Base-by-base conservation (phyloP, 805 yeast species). In the Wickerhamomyces kurtzmanii region DNA sequence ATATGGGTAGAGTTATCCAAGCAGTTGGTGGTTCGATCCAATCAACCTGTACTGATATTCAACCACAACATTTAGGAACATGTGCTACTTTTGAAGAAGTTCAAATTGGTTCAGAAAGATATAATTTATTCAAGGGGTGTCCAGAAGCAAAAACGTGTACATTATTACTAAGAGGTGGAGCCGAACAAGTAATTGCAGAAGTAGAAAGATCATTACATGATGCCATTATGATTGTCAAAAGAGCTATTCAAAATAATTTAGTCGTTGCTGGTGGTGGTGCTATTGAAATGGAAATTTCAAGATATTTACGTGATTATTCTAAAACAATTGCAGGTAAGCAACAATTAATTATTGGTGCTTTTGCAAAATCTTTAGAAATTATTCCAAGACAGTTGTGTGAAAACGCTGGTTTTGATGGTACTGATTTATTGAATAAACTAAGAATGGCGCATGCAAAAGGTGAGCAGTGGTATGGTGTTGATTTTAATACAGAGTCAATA, bases 211-310 rank as follows among this genome's bases (percentile, higher is more conserved):
- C 96, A 2, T 65, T 91, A 41, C 97, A 91, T 50, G 99, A 91
- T 59, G 98, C 98, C 28, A 85, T 91, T 28, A 89, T 89, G 98
- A 87, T 91, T 53, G 97, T 89, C 25, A 89, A 87, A 59, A 71
- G 98, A 45, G 93, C 97, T 2, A 74, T 91, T 23, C 77, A 82
- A 48, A 87, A 87, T 51, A 80, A 76, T 47, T 62, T 72, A 17
- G 75, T 91, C 40, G 98, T 91, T 32, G 97, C 95, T 10, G 99
- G 99, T 37, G 99, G 99, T 39, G 99, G 99, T 38, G 99, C 99
- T 20, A 80, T 86, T 38, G 98, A 91, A 58, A 91, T 91, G 98
- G 97, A 91, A 51, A 49, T 91, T 22, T 86, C 96, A 21, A 84
- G 75, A 52, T 74, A 81, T 52, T 66, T 91, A 43, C 73, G 98